A percentile compares a stretch with the other conserved stretches of the same genome.
phyloP scores from a whole-genome alignment of 768 basidiomycete species.

The Naganishia vishniacii region DNA sequence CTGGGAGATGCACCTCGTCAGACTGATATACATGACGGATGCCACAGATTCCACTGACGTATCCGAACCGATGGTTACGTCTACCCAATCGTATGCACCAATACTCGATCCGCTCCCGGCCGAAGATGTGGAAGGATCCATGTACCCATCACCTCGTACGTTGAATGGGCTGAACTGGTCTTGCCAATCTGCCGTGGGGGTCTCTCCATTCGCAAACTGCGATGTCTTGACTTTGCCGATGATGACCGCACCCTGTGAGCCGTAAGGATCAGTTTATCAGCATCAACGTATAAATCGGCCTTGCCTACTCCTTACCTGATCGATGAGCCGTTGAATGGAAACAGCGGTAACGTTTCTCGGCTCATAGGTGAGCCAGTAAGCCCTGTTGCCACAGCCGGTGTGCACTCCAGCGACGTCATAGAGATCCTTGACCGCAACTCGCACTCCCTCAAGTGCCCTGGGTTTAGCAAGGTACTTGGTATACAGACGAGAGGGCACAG shows the following conservation, averaged over 20 bases:
- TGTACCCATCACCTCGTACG: conserved; percentile 42
- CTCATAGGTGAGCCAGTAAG: conserved; percentile 48
- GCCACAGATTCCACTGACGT: too few relatives aligned
- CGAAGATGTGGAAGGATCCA: conserved; percentile 36
- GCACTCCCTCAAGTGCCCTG: conserved; percentile 52
- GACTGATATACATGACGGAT: too few relatives aligned
- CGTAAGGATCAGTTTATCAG: neutral
- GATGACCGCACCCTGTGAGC: conserved; percentile 52
- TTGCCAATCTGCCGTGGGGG: conserved; percentile 36
- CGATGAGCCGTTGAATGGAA: conserved; percentile 53
- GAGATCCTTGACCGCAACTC: conserved; percentile 56
- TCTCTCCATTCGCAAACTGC: conserved; percentile 32
- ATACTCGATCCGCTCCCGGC: conserved; percentile 37
- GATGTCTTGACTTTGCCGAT: conserved; percentile 57
- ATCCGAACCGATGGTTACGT: conserved; percentile 42
- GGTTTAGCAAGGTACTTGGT: conserved; percentile 32
- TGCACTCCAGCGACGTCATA: conserved; percentile 50
- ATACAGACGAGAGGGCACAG: conserved; percentile 55
- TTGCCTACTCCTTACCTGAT: conserved; percentile 43
- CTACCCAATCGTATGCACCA: conserved; percentile 44
- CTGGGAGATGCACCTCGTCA: conserved; percentile 1
- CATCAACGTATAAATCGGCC: too few relatives aligned
- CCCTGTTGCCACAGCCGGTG: conserved; percentile 50
- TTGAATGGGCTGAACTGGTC: conserved; percentile 39
- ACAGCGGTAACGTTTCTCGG: conserved; percentile 50